Percentiles rank a stretch among this genome's conserved stretches.
These are phyloP conservation scores for Acer campestre DNA, from an alignment of 345 rosid genomes.

Conservation along the genomic window DNA sequence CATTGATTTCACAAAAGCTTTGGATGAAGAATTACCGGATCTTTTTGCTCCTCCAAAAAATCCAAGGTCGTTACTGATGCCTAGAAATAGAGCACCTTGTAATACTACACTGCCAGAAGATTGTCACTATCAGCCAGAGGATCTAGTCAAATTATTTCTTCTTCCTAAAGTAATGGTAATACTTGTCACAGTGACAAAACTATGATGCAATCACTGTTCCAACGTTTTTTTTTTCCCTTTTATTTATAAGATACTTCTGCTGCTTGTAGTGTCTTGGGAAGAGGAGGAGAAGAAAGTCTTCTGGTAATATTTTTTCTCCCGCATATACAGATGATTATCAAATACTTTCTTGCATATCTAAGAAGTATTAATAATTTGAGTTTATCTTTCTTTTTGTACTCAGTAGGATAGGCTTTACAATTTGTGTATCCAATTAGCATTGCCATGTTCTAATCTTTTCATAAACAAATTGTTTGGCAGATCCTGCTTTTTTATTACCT, in stretches of 20 bases:
- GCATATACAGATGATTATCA: not conserved
- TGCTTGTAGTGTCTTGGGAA: constrained; percentile 74
- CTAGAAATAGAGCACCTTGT: constrained; percentile 65
- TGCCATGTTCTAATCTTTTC: not conserved
- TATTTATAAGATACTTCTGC: constrained; percentile 32
- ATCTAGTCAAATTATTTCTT: constrained; percentile 84
- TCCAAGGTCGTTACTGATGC: constrained; percentile 69
- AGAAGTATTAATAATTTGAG: constrained; percentile 8
- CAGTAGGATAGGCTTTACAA: not conserved
- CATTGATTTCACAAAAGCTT: constrained; percentile 71
- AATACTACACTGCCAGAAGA: constrained; percentile 88
- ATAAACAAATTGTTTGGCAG: not conserved
- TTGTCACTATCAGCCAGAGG: constrained; percentile 96
- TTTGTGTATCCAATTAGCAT: not conserved
- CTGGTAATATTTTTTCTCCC: constrained; percentile 49
- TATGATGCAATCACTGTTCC: not conserved
- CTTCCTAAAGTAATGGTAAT: constrained; percentile 81
- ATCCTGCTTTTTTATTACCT: not conserved
- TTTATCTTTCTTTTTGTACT: too few species aligned
- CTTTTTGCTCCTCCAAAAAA: constrained; percentile 84
- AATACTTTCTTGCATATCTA: constrained; percentile 1
- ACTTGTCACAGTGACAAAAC: constrained; percentile 10
- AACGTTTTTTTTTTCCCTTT: constrained; percentile 17
- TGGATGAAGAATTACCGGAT: constrained; percentile 66
- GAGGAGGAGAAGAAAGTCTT: constrained; percentile 51